Percentiles rank a stretch among this genome's conserved stretches.
phyloP scores from a whole-genome alignment of 768 basidiomycete genomes.

The Tricholoma bakamatsutake region DNA sequence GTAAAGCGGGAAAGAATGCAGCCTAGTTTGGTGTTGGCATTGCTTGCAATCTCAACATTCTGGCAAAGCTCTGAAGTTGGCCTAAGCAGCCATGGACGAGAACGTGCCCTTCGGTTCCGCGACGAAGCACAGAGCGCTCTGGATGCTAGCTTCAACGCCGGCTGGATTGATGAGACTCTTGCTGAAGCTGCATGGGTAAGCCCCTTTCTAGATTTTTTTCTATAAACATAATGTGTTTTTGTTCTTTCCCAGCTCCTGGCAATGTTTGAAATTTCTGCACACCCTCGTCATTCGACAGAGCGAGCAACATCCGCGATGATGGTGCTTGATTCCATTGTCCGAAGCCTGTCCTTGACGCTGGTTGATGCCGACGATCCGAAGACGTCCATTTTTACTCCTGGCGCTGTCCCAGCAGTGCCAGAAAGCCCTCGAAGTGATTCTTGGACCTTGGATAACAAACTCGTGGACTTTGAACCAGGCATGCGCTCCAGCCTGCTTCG shows the following conservation, averaged over 20 bases:
- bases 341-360: slow-evolving; percentile 48
- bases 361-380: slow-evolving; percentile 55
- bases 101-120: slow-evolving; percentile 52
- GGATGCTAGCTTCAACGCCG: slow-evolving; percentile 64
- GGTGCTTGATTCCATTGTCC: slow-evolving; percentile 65
- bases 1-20: slow-evolving; percentile 49
- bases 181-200: slow-evolving; percentile 75
- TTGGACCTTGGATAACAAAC: slow-evolving; percentile 19
- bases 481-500: slow-evolving; percentile 5
- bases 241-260: slow-evolving; percentile 46
- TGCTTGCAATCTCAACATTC: slow-evolving; percentile 61
- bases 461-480: slow-evolving; percentile 13
- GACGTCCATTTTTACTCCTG: slow-evolving; percentile 41
- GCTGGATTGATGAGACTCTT: slow-evolving; percentile 68
- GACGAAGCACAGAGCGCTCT: slow-evolving; percentile 66
- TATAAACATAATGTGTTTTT: background rate
- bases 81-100: slow-evolving; percentile 42
- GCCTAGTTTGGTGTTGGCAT: slow-evolving; percentile 57
- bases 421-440: slow-evolving; percentile 9
- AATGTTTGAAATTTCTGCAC: slow-evolving; percentile 66
- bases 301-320: slow-evolving; percentile 53
- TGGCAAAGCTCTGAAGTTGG: slow-evolving; percentile 65
- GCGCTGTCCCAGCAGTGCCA: slow-evolving; percentile 42
- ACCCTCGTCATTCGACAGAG: slow-evolving; percentile 50
- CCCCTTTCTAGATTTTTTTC: slow-evolving; percentile 1